phyloP scores from a whole-genome alignment of 148 eudicot species.

The Amaranthus cruentus region DNA sequence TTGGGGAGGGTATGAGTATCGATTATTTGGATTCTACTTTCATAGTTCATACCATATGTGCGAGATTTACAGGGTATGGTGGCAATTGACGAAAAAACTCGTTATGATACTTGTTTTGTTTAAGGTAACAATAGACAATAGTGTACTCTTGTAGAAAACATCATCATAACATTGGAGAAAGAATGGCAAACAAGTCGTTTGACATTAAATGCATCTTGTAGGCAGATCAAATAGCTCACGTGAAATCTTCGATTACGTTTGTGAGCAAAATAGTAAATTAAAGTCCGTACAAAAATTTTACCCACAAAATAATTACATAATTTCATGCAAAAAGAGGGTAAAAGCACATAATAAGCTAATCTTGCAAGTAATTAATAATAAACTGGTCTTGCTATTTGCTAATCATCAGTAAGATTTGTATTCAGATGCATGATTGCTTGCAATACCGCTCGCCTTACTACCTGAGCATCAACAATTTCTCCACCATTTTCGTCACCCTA shows the following conservation, averaged over 20 bases:
- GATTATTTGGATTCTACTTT: too few relatives aligned
- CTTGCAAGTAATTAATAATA: background rate
- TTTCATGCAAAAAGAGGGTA: slow-evolving; percentile 8
- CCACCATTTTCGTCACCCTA: slow-evolving; percentile 52
- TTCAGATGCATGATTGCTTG: slow-evolving; percentile 67
- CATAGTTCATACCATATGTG: too few relatives aligned
- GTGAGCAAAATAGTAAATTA: slow-evolving; percentile 15
- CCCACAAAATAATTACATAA: slow-evolving; percentile 15
- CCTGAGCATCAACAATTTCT: slow-evolving; percentile 48
- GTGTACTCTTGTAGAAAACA: too few relatives aligned
- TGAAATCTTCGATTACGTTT: slow-evolving; percentile 33
- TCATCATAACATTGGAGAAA: too few relatives aligned
- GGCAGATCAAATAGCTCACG: slow-evolving; percentile 11
- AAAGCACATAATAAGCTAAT: slow-evolving; percentile 12
- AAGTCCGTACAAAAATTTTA: slow-evolving; percentile 5
- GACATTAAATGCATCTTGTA: background rate
- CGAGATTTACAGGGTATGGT: too few relatives aligned
- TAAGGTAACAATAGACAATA: too few relatives aligned
- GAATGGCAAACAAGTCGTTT: too few relatives aligned
- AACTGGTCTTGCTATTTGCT: slow-evolving; percentile 20
- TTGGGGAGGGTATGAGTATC: too few relatives aligned
- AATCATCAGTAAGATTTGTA: slow-evolving; percentile 24
- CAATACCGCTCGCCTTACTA: slow-evolving; percentile 53
- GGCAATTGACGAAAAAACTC: too few relatives aligned
- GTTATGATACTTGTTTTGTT: too few relatives aligned